A percentile compares a stretch with the other conserved stretches of the same genome.
Conservation (phyloP, 148 eudicot species). For the Amaranthus cruentus region DNA sequence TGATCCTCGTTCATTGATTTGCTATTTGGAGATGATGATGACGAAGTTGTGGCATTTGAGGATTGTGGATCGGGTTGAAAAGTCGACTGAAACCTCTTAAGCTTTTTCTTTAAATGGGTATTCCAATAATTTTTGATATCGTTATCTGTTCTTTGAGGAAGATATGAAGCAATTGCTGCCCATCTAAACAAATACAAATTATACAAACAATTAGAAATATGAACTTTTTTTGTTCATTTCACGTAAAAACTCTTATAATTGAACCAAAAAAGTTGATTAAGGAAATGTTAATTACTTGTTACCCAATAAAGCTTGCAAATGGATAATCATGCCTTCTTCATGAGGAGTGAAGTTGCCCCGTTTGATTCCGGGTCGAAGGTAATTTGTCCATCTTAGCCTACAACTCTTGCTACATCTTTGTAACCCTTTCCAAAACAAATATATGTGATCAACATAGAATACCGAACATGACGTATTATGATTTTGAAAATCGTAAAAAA, state of each 20-base stretch:
- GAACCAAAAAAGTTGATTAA: not conserved
- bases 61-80: constrained; percentile 24
- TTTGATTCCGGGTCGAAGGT: constrained; percentile 68
- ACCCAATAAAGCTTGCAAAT: constrained; percentile 68
- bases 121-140: constrained; percentile 95
- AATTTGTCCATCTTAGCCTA: constrained; percentile 71
- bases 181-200: constrained; percentile 41
- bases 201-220: not conserved
- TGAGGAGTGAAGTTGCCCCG: constrained; percentile 70
- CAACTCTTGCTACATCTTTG: constrained; percentile 78
- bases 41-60: not conserved
- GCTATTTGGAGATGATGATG: constrained; percentile 8
- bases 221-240: not conserved
- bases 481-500: not conserved
- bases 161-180: constrained; percentile 95
- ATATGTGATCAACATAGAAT: too few relatives aligned
- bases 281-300: constrained; percentile 48
- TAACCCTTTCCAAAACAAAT: constrained; percentile 34
- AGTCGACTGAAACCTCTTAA: constrained; percentile 53
- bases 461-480: not conserved
- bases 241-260: not conserved
- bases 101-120: constrained; percentile 86
- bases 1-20: not conserved
- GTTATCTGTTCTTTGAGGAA: constrained; percentile 89
- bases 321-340: constrained; percentile 78